phyloP scores from a whole-genome alignment of 805 yeast genomes.

The Candida anglica region DNA sequence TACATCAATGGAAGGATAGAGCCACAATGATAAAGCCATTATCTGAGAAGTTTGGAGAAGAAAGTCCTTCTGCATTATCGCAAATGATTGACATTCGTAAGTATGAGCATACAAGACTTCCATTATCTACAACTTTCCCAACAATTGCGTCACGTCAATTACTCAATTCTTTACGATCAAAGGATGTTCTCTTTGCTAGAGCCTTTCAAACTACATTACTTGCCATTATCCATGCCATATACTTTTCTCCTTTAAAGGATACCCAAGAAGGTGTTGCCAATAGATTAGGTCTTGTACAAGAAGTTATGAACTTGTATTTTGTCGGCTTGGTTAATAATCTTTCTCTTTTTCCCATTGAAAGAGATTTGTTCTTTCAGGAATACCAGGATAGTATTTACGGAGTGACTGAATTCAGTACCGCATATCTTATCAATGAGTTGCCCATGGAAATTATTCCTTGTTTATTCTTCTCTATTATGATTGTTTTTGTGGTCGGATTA shows the following conservation, averaged over 20 bases:
- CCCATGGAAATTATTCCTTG: constrained; percentile 64
- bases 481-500: constrained; percentile 69
- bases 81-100: constrained; percentile 26
- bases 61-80: no score
- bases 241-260: constrained; percentile 44
- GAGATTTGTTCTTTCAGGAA: constrained; percentile 76
- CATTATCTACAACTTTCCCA: constrained; percentile 22
- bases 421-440: constrained; percentile 59
- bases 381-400: constrained; percentile 70
- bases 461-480: constrained; percentile 53
- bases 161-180: constrained; percentile 29
- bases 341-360: constrained; percentile 69
- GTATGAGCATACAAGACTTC: constrained; percentile 29
- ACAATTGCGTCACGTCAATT: constrained; percentile 30
- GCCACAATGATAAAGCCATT: constrained; percentile 16
- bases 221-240: constrained; percentile 63
- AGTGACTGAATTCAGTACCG: constrained; percentile 54
- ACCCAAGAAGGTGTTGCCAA: constrained; percentile 52
- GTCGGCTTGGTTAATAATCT: constrained; percentile 78
- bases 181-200: constrained; percentile 62
- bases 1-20: constrained; percentile 21
- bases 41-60: no score
- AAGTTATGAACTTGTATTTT: constrained; percentile 66
- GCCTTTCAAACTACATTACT: constrained; percentile 60
- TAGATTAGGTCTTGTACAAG: constrained; percentile 74